Conservation (phyloP, 192 early-diverging fungal genomes). For the Coemansia sp. region DNA sequence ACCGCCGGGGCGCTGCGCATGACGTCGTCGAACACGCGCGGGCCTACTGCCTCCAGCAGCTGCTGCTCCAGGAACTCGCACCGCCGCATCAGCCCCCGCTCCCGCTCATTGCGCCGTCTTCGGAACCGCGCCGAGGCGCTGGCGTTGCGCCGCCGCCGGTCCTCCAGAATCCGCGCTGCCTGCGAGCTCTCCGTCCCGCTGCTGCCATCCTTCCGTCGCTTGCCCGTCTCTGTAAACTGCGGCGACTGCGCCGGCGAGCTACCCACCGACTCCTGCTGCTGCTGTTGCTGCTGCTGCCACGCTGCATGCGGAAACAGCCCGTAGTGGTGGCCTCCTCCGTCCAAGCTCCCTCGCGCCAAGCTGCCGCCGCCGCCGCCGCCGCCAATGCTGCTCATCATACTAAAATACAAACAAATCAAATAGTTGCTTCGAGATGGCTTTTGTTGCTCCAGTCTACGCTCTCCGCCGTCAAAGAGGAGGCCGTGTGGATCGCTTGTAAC, state of each 20-base stretch:
- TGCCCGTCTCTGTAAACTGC: too few relatives aligned
- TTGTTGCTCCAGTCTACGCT: too few relatives aligned
- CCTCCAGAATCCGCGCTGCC: slow-evolving; percentile 54
- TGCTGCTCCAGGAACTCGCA: slow-evolving; percentile 53
- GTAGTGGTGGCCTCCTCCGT: too few relatives aligned
- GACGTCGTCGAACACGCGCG: slow-evolving; percentile 16
- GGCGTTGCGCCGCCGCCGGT: slow-evolving; percentile 60
- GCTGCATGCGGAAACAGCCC: too few relatives aligned
- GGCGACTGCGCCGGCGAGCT: too few relatives aligned
- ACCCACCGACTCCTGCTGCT: background rate
- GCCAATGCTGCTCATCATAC: background rate
- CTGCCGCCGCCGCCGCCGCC: too few relatives aligned
- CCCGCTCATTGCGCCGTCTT: slow-evolving; percentile 61
- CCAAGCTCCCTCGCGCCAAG: background rate
- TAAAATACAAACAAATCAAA: background rate
- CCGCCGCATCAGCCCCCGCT: slow-evolving; percentile 54
- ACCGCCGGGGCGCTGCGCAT: slow-evolving; percentile 29
- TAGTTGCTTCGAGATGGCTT: too few relatives aligned
- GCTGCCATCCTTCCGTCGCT: background rate
- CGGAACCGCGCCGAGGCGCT: slow-evolving; percentile 62
- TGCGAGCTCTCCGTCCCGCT: slow-evolving; percentile 3
- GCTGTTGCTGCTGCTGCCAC: background rate
- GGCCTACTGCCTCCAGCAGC: slow-evolving; percentile 19
- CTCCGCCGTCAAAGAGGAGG: too few relatives aligned
- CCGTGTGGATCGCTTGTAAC: too few relatives aligned